phyloP scores from a whole-genome alignment of 148 eudicot genomes.

The Salicornia ramosissima region DNA sequence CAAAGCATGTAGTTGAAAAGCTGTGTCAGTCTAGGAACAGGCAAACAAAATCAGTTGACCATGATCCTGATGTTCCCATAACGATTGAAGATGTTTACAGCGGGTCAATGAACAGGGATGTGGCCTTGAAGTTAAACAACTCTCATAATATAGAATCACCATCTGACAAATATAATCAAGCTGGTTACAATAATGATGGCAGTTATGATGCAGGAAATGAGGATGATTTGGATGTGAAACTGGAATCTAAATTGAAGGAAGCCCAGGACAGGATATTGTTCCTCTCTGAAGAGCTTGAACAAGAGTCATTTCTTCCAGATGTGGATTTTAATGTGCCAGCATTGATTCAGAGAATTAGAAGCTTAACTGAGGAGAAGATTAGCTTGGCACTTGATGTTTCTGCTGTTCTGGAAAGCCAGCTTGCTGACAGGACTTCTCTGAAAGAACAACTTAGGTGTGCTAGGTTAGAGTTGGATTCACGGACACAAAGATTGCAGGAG shows the following conservation, averaged over 20 bases:
- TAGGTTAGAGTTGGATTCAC: slow-evolving; percentile 42
- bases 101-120: slow-evolving; percentile 31
- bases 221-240: slow-evolving; percentile 44
- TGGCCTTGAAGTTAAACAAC: slow-evolving; percentile 27
- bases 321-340: slow-evolving; percentile 42
- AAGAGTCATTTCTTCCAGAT: slow-evolving; percentile 42
- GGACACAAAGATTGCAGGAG: slow-evolving; percentile 50
- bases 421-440: slow-evolving; percentile 48
- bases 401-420: slow-evolving; percentile 37
- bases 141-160: slow-evolving; percentile 17
- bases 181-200: slow-evolving; percentile 17
- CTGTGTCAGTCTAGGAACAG: slow-evolving; percentile 55
- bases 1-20: slow-evolving; percentile 80
- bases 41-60: slow-evolving; percentile 37
- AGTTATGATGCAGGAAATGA: slow-evolving; percentile 20
- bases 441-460: slow-evolving; percentile 37
- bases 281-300: slow-evolving; percentile 61
- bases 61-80: slow-evolving; percentile 58
- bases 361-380: slow-evolving; percentile 53
- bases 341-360: slow-evolving; percentile 53
- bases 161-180: slow-evolving; percentile 21
- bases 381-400: slow-evolving; percentile 60
- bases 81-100: slow-evolving; percentile 75
- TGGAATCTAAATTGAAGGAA: slow-evolving; percentile 56
- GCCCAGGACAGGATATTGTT: slow-evolving; percentile 51